phyloP scores from a whole-genome alignment of 495 filamentous ascomycete genomes.

The Thermothielavioides terrestris region DNA sequence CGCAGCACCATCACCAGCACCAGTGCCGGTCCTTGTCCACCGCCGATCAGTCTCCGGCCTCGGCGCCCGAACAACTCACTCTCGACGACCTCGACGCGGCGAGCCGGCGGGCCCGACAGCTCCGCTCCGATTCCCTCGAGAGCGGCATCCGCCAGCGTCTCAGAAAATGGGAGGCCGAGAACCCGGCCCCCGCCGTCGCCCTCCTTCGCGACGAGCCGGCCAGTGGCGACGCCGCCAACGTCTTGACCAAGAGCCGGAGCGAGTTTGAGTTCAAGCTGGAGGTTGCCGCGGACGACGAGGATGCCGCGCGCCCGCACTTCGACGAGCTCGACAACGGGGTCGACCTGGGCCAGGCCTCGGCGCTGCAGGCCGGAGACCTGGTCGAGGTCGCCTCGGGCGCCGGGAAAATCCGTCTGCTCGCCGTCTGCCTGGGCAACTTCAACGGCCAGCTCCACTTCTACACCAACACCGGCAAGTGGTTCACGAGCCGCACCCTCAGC shows the following conservation, averaged over 20 bases:
- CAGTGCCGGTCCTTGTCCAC: neutral
- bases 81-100: neutral
- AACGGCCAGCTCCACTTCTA: conserved; percentile 62
- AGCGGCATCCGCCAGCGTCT: conserved; percentile 42
- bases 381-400: conserved; percentile 45
- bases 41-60: no score
- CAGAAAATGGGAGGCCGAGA: conserved; percentile 46
- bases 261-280: conserved; percentile 4
- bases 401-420: conserved; percentile 43
- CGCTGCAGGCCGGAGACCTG: conserved; percentile 62
- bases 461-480: conserved; percentile 63
- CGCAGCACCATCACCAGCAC: neutral
- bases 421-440: conserved; percentile 59
- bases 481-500: conserved; percentile 38
- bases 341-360: conserved; percentile 29
- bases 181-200: conserved; percentile 17
- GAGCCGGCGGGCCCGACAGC: neutral
- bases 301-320: conserved; percentile 26
- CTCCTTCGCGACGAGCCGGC: neutral
- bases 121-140: neutral
- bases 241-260: neutral
- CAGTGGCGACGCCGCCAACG: neutral
- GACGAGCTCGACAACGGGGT: conserved; percentile 33
- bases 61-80: no score
- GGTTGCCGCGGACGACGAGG: conserved; percentile 24